A percentile compares a stretch with the other conserved stretches of the same genome.
Conservation (phyloP, 2,329 filamentous ascomycete species). For the Bipolaris gigantea region DNA sequence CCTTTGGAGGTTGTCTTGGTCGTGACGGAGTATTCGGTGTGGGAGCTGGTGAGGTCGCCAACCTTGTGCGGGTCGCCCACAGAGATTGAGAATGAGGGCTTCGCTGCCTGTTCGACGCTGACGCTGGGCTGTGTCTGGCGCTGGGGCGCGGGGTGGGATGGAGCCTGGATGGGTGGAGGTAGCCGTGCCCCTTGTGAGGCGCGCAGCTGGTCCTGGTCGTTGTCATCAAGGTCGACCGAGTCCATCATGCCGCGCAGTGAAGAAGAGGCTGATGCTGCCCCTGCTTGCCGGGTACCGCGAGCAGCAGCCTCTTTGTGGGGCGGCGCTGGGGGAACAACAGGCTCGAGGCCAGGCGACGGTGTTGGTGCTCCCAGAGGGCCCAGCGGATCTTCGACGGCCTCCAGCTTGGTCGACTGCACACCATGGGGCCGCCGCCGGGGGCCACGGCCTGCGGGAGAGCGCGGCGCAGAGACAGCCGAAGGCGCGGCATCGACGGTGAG, state of each 20-base stretch:
- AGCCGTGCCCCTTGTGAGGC: conserved; percentile 60
- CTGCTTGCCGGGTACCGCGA: conserved; percentile 51
- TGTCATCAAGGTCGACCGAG: conserved; percentile 72
- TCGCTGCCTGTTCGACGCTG: conserved; percentile 88
- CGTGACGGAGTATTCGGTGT: conserved; percentile 95
- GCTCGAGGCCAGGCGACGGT: conserved; percentile 53
- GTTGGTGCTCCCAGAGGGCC: conserved; percentile 74
- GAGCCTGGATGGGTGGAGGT: conserved; percentile 64
- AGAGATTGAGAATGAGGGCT: conserved; percentile 85
- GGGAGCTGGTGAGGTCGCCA: conserved; percentile 91
- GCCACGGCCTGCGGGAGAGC: conserved; percentile 53
- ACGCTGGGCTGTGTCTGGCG: conserved; percentile 73
- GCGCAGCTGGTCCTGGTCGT: conserved; percentile 52
- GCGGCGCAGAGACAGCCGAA: conserved; percentile 48
- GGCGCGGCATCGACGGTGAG: conserved; percentile 32
- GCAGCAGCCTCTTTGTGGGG: conserved; percentile 64
- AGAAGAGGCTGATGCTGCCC: conserved; percentile 57
- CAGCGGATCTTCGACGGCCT: conserved; percentile 74
- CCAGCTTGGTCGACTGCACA: conserved; percentile 74
- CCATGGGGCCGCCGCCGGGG: conserved; percentile 63
- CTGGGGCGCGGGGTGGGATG: conserved; percentile 50
- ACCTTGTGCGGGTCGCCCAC: conserved; percentile 98
- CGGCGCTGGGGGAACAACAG: conserved; percentile 70
- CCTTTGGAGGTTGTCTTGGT: conserved; percentile 97
- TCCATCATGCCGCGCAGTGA: conserved; percentile 60